Percentiles rank a stretch among this genome's conserved stretches.
Conservation (phyloP, 1,284 basidiomycete species). For the Heliocybe sulcata region DNA sequence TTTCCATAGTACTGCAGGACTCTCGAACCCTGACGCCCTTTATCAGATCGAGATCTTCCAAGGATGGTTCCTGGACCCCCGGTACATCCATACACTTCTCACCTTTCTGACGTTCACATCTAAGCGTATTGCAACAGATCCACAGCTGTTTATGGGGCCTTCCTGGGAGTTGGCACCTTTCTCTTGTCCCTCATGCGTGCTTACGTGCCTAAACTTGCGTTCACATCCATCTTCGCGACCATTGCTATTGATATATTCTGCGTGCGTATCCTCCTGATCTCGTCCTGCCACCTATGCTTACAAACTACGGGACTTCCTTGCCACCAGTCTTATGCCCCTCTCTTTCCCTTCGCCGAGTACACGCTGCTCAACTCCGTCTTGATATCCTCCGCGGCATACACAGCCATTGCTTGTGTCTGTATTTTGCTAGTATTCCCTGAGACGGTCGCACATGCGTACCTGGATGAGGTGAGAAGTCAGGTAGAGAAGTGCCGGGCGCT, state of each 20-base stretch:
- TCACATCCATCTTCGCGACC: constrained; percentile 50
- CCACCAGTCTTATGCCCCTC: constrained; percentile 37
- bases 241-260: constrained; percentile 60
- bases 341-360: constrained; percentile 64
- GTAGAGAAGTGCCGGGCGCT: constrained; percentile 26
- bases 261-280: constrained; percentile 25
- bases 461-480: constrained; percentile 24
- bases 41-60: constrained; percentile 48
- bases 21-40: constrained; percentile 41
- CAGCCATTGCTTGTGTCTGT: constrained; percentile 50
- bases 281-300: background rate
- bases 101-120: constrained; percentile 6
- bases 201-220: constrained; percentile 49
- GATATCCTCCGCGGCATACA: constrained; percentile 51
- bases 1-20: constrained; percentile 30
- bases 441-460: constrained; percentile 50
- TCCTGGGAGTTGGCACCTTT: constrained; percentile 63
- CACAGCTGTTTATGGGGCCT: constrained; percentile 59
- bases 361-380: constrained; percentile 51
- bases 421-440: constrained; percentile 69
- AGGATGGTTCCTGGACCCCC: constrained; percentile 62
- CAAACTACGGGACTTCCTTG: background rate
- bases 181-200: constrained; percentile 54
- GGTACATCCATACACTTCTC: constrained; percentile 19
- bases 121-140: constrained; percentile 36